Conservation (phyloP, 345 rosid genomes). For the Citrus australasica region DNA sequence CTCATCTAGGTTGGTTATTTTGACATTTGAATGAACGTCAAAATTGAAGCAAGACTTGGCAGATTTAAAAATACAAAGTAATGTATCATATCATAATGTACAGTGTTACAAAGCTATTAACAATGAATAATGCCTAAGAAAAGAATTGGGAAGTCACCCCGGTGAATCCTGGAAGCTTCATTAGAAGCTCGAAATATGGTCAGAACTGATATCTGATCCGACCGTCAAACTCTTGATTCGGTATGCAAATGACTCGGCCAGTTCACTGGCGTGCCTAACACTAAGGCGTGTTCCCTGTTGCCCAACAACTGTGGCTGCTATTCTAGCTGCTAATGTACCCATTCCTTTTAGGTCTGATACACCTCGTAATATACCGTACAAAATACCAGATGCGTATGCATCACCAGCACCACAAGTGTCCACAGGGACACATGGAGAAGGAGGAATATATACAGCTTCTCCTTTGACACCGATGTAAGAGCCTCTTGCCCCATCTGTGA, state of each 20-base stretch:
- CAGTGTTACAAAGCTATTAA: neutral
- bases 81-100: neutral
- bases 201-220: slow-evolving; percentile 61
- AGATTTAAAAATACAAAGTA: neutral
- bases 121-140: neutral
- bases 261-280: slow-evolving; percentile 59
- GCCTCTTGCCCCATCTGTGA: slow-evolving; percentile 83
- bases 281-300: slow-evolving; percentile 94
- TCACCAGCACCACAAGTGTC: slow-evolving; percentile 97
- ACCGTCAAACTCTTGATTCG: slow-evolving; percentile 33
- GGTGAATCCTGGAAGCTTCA: slow-evolving; percentile 5
- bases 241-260: slow-evolving; percentile 63
- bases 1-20: neutral
- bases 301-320: slow-evolving; percentile 83
- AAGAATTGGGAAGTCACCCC: slow-evolving; percentile 12
- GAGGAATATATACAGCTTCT: slow-evolving; percentile 88
- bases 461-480: slow-evolving; percentile 94
- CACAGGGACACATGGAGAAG: slow-evolving; percentile 70
- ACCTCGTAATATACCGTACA: slow-evolving; percentile 75
- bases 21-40: too few species aligned
- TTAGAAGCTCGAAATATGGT: slow-evolving; percentile 61
- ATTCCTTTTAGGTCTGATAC: slow-evolving; percentile 70
- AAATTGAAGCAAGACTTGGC: neutral
- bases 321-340: slow-evolving; percentile 82
- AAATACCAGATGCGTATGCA: slow-evolving; percentile 88